Conservation (phyloP, 805 yeast genomes). For the Barnettozyma sp. region DNA sequence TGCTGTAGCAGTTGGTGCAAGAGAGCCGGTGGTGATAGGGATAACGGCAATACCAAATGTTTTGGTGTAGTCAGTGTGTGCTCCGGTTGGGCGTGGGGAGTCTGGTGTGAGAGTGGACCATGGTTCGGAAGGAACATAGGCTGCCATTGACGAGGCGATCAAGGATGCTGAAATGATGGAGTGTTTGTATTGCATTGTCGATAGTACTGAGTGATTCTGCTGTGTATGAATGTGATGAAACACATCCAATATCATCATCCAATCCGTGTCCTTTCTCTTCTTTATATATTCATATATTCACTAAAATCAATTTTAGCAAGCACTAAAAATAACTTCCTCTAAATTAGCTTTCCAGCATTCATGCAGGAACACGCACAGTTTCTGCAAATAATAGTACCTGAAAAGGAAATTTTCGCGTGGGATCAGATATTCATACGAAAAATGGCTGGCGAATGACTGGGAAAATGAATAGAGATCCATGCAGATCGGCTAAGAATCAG, state of each 20-base stretch:
- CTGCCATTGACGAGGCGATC: constrained; percentile 44
- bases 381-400: neutral
- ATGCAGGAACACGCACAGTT: neutral
- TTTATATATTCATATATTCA: no score
- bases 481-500: no score
- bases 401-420: neutral
- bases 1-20: constrained; percentile 16
- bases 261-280: no score
- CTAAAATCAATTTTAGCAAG: no score
- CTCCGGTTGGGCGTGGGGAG: constrained; percentile 31
- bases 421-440: no score
- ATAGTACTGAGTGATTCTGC: neutral
- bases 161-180: constrained; percentile 39
- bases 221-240: neutral
- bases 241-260: neutral
- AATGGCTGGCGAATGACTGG: constrained; percentile 1
- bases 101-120: constrained; percentile 39
- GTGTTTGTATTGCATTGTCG: constrained; percentile 39
- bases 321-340: constrained; percentile 1
- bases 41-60: constrained; percentile 38
- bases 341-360: neutral
- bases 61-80: constrained; percentile 30
- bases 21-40: constrained; percentile 27
- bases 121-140: constrained; percentile 54
- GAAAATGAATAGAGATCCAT: no score